These are phyloP conservation scores for Fusarium chaquense DNA, from an alignment of 2,329 filamentous ascomycete species.

Conservation along the genomic window DNA sequence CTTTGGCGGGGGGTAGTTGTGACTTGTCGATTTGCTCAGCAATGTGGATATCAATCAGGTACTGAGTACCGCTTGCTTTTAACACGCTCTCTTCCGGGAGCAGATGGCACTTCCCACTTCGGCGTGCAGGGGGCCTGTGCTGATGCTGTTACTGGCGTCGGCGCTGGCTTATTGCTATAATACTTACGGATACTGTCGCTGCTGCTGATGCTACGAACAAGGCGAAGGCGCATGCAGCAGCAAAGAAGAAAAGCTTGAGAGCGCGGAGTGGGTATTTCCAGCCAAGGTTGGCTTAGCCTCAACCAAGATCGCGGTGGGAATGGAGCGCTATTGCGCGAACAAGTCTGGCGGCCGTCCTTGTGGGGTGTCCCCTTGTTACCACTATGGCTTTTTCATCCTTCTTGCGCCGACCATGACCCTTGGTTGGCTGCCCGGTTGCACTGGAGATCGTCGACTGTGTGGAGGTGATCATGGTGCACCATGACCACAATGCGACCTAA, in stretches of 20 bases:
- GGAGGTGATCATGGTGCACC: constrained; percentile 44
- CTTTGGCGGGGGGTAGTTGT: constrained; percentile 29
- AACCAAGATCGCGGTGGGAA: constrained; percentile 46
- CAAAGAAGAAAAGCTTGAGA: constrained; percentile 46
- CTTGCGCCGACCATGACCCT: constrained; percentile 20
- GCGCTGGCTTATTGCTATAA: background rate
- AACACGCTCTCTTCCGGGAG: constrained; percentile 29
- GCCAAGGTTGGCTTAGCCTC: constrained; percentile 43
- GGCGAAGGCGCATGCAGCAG: constrained; percentile 32
- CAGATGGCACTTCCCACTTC: constrained; percentile 43
- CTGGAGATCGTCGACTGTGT: constrained; percentile 47
- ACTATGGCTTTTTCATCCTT: constrained; percentile 35
- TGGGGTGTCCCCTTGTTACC: constrained; percentile 38
- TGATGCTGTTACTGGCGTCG: constrained; percentile 20
- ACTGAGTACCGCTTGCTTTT: constrained; percentile 18
- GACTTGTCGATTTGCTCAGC: constrained; percentile 29
- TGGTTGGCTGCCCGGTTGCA: constrained; percentile 41
- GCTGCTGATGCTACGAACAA: constrained; percentile 24
- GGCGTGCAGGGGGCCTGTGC: constrained; percentile 34
- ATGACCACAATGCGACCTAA: constrained; percentile 33
- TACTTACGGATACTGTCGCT: constrained; percentile 1
- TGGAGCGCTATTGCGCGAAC: constrained; percentile 47
- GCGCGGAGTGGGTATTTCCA: constrained; percentile 38
- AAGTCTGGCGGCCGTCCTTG: constrained; percentile 47
- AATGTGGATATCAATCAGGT: constrained; percentile 16